Evolutionary conservation across 2,329 filamentous ascomycete species (phyloP).

Genomic region (Thielaviopsis populi): DNA sequence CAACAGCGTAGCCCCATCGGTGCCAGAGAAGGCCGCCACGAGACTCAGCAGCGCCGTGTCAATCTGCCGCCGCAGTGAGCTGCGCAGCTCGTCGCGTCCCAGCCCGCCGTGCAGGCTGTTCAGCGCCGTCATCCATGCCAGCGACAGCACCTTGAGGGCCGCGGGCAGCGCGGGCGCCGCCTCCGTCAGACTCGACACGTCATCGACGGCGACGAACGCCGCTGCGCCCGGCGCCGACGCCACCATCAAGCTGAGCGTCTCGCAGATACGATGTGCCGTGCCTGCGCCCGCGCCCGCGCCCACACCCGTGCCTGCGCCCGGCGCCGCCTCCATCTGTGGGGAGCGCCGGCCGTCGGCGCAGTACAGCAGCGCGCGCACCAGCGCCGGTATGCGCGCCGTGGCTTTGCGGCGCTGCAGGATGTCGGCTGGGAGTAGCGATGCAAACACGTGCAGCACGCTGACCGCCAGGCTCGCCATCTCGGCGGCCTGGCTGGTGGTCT

Average conservation of each 20-base stretch:
- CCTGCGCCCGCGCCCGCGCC: neutral
- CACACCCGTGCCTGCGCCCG: no score
- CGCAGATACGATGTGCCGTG: slow-evolving; percentile 18
- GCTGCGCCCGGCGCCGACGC: slow-evolving; percentile 36
- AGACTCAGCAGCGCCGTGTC: slow-evolving; percentile 34
- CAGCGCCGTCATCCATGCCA: slow-evolving; percentile 41
- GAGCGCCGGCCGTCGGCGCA: neutral
- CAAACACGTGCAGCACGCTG: slow-evolving; percentile 47
- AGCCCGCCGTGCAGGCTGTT: slow-evolving; percentile 13
- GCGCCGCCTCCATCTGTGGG: neutral
- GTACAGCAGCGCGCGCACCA: slow-evolving; percentile 38
- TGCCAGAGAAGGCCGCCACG: slow-evolving; percentile 39
- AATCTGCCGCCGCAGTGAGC: slow-evolving; percentile 28
- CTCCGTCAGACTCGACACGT: slow-evolving; percentile 41
- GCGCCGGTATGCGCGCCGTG: slow-evolving; percentile 35
- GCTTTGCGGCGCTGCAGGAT: slow-evolving; percentile 33
- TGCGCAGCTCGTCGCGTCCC: neutral
- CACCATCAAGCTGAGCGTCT: slow-evolving; percentile 42
- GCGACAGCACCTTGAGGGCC: slow-evolving; percentile 40
- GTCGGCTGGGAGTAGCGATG: slow-evolving; percentile 38
- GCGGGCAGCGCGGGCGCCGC: slow-evolving; percentile 38
- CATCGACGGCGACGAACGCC: slow-evolving; percentile 33
- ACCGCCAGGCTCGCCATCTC: slow-evolving; percentile 50
- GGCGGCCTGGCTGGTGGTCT: slow-evolving; percentile 21
- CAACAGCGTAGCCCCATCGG: slow-evolving; percentile 45